Evolutionary conservation across 2,329 filamentous ascomycete species (phyloP).

Genomic region (Nothopassalora personata): DNA sequence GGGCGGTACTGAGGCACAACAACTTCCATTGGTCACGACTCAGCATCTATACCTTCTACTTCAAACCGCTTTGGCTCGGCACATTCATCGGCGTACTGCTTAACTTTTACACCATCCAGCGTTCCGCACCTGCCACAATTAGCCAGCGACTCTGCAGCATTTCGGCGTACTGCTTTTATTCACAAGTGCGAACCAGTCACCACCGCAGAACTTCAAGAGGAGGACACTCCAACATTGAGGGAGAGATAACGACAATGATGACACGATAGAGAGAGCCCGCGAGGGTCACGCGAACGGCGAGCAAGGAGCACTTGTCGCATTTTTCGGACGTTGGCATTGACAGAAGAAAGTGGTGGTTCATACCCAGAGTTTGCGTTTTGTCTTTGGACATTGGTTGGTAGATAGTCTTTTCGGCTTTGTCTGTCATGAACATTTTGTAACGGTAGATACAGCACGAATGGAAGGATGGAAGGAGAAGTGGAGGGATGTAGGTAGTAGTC

Average conservation of each 20-base stretch:
- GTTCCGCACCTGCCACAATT: background rate
- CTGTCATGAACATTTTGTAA: background rate
- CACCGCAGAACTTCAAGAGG: background rate
- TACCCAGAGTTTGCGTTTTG: too few relatives aligned
- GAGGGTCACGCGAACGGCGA: background rate
- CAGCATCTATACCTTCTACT: background rate
- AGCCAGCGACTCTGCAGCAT: background rate
- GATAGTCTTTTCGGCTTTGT: conserved; percentile 7
- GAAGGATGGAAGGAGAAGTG: too few relatives aligned
- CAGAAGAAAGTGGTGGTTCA: background rate
- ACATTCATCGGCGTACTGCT: conserved; percentile 2
- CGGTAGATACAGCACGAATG: background rate
- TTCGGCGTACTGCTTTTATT: conserved; percentile 9
- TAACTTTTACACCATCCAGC: background rate
- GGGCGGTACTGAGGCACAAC: conserved; percentile 19
- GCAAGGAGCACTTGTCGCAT: background rate
- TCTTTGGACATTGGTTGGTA: background rate
- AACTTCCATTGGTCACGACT: background rate
- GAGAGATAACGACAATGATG: background rate
- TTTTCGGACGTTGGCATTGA: background rate
- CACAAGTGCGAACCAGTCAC: background rate
- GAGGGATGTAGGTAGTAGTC: too few relatives aligned
- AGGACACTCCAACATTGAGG: background rate
- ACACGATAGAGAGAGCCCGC: background rate
- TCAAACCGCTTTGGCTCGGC: background rate